Evolutionary conservation across 306 rosid species (phyloP).

Genomic region (Medicago lupulina): DNA sequence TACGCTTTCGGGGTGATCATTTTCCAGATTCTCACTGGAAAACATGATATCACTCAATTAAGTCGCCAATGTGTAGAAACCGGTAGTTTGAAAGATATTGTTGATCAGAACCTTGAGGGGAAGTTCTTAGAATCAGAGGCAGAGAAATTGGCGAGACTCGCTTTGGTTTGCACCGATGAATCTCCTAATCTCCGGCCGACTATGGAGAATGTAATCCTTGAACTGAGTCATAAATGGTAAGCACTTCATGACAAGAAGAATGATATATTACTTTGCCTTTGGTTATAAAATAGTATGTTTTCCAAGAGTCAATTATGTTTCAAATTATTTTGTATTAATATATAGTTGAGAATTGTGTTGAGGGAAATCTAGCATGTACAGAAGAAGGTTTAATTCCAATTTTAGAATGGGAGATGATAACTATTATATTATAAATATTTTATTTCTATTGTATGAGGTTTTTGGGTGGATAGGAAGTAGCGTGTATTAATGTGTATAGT

Average conservation of each 20-base stretch:
- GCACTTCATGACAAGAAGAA: slow-evolving; percentile 19
- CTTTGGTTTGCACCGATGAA: slow-evolving; percentile 70
- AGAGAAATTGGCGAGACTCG: slow-evolving; percentile 59
- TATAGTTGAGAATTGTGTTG: no score
- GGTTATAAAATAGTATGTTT: slow-evolving; percentile 31
- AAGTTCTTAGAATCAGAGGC: slow-evolving; percentile 71
- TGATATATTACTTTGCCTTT: neutral
- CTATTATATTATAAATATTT: no score
- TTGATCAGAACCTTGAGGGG: slow-evolving; percentile 75
- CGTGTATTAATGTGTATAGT: no score
- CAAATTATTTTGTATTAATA: no score
- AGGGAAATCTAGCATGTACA: no score
- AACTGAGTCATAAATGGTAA: slow-evolving; percentile 47
- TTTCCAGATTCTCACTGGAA: slow-evolving; percentile 82
- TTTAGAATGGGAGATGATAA: no score
- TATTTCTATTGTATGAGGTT: no score
- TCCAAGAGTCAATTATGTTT: neutral
- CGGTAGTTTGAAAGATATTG: slow-evolving; percentile 50
- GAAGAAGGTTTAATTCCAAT: no score
- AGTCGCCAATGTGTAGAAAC: slow-evolving; percentile 51
- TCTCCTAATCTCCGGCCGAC: slow-evolving; percentile 70
- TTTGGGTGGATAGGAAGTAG: no score
- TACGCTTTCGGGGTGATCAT: slow-evolving; percentile 84
- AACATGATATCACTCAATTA: slow-evolving; percentile 51
- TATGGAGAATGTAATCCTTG: slow-evolving; percentile 60